phyloP scores from a whole-genome alignment of 352 stramenopile genomes.

The Pythium pyrilobum region DNA sequence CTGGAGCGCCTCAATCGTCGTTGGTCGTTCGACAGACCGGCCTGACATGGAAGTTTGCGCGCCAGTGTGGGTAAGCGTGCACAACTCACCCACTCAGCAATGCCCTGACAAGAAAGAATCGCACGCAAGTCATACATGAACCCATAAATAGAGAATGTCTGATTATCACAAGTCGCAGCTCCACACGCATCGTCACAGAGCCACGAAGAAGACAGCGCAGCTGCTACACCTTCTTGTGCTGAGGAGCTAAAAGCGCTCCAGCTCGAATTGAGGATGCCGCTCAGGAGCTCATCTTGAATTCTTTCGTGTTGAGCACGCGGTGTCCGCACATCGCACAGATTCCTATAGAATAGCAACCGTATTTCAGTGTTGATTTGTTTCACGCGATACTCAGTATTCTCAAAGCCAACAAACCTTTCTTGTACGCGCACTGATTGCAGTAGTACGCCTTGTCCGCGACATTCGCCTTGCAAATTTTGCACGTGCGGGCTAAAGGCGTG shows the following conservation, averaged over 20 bases:
- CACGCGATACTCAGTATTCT: no score
- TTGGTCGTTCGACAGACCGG: not conserved
- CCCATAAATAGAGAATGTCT: constrained; percentile 17
- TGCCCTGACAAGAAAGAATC: no score
- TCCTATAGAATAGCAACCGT: constrained; percentile 13
- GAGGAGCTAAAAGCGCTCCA: no score
- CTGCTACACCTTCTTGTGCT: no score
- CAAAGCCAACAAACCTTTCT: no score
- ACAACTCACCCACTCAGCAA: not conserved
- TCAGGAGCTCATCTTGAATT: constrained; percentile 51
- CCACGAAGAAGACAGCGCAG: no score
- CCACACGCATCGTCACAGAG: not conserved
- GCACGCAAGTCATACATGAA: no score
- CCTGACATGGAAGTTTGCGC: not conserved
- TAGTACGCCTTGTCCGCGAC: constrained; percentile 55
- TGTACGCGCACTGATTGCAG: constrained; percentile 73
- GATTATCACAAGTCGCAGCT: not conserved
- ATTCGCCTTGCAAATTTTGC: constrained; percentile 61
- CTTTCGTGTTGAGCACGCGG: constrained; percentile 55
- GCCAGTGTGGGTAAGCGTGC: not conserved
- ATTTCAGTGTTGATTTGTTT: no score
- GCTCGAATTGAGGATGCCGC: no score
- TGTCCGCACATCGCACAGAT: constrained; percentile 70
- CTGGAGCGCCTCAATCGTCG: constrained; percentile 1
- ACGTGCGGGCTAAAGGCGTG: constrained; percentile 44